These are phyloP conservation scores for Coemansia sp. DNA, from an alignment of 192 early-diverging fungal genomes.

Conservation along the genomic window DNA sequence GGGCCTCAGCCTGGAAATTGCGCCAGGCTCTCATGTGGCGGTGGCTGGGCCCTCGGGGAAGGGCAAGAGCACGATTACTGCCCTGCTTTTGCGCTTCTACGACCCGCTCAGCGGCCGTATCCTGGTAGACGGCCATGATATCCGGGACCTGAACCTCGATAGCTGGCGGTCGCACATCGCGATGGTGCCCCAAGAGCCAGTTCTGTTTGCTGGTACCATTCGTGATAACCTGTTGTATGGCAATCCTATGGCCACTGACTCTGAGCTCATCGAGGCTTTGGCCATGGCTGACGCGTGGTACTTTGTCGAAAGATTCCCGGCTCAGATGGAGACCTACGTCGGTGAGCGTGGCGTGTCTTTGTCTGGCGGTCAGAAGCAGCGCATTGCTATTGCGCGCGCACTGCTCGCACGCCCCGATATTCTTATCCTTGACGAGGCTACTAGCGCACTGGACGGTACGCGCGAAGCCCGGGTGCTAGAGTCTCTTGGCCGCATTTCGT, in stretches of 20 bases:
- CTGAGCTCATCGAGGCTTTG: conserved; percentile 64
- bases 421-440: conserved; percentile 78
- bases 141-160: conserved; percentile 59
- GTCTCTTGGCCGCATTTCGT: conserved; percentile 58
- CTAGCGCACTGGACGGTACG: conserved; percentile 75
- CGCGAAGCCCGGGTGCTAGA: conserved; percentile 68
- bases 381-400: conserved; percentile 77
- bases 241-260: conserved; percentile 65
- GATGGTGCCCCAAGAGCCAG: conserved; percentile 74
- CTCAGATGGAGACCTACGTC: conserved; percentile 88
- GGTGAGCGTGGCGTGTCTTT: conserved; percentile 74
- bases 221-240: conserved; percentile 74
- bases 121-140: conserved; percentile 61
- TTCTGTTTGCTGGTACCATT: conserved; percentile 70
- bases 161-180: conserved; percentile 68
- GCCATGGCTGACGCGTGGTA: conserved; percentile 50
- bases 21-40: conserved; percentile 59
- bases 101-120: conserved; percentile 63
- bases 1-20: conserved; percentile 58
- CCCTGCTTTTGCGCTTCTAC: conserved; percentile 74
- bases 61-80: conserved; percentile 69
- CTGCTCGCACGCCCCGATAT: conserved; percentile 76
- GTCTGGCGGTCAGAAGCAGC: conserved; percentile 68
- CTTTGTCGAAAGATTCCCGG: conserved; percentile 75
- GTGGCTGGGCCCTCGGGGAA: conserved; percentile 63